These are phyloP conservation scores for Pulicaria dysenterica DNA, from an alignment of 129 eudicot genomes.

Conservation along the genomic window DNA sequence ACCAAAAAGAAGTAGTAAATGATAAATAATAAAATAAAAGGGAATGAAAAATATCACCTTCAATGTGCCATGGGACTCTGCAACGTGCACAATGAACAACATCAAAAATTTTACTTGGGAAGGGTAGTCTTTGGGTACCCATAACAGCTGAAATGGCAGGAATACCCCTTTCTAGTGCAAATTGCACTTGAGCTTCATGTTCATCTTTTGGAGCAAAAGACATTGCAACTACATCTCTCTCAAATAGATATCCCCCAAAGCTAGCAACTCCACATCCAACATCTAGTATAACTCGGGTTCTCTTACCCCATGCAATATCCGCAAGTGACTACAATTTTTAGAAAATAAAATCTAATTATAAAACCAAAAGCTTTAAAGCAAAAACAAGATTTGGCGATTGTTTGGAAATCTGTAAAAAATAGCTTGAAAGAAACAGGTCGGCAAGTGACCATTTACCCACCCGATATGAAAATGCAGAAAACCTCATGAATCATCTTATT, in stretches of 20 bases:
- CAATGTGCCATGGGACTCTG: constrained; percentile 78
- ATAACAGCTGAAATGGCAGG: constrained; percentile 77
- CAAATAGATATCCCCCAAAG: constrained; percentile 68
- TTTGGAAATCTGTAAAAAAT: too few relatives aligned
- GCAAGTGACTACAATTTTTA: constrained; percentile 47
- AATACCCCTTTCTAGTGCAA: constrained; percentile 73
- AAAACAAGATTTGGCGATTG: too few relatives aligned
- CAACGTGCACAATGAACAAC: constrained; percentile 73
- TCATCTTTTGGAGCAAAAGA: constrained; percentile 80
- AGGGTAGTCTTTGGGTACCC: constrained; percentile 66
- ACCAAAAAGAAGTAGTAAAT: background rate
- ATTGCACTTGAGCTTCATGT: constrained; percentile 79
- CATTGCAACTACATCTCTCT: constrained; percentile 63
- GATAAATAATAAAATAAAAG: background rate
- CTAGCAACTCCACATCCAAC: constrained; percentile 86
- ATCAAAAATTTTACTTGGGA: constrained; percentile 62
- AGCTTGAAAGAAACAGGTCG: too few relatives aligned
- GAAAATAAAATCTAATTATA: background rate
- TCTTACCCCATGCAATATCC: constrained; percentile 71
- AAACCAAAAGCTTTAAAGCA: background rate
- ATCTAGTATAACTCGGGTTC: constrained; percentile 59
- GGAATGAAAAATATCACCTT: constrained; percentile 41
- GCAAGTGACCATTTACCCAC: too few relatives aligned
- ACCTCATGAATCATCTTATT: background rate
- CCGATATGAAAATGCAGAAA: background rate